Conservation (phyloP, 2,329 filamentous ascomycete species). For the Metarhizium rileyi region DNA sequence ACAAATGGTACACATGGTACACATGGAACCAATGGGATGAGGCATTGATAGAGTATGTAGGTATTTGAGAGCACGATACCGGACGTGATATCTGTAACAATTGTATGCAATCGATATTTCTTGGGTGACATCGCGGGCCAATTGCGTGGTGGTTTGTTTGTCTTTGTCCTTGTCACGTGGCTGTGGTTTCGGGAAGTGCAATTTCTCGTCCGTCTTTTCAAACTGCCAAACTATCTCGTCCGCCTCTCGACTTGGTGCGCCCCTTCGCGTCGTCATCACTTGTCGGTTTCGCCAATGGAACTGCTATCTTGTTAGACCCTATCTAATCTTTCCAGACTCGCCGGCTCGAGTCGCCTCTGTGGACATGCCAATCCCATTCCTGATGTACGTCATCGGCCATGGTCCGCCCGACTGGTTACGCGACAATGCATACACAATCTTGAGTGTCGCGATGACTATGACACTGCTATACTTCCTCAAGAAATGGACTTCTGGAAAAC, state of each 20-base stretch:
- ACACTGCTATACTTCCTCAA: conserved; percentile 45
- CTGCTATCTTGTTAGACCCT: background rate
- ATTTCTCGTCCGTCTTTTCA: background rate
- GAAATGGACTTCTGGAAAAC: conserved; percentile 65
- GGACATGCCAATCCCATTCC: conserved; percentile 43
- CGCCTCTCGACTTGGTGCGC: background rate
- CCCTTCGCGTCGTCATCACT: background rate
- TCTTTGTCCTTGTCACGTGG: conserved; percentile 5
- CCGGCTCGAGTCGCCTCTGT: background rate
- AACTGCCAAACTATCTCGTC: background rate
- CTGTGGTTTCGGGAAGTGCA: background rate
- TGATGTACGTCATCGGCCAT: conserved; percentile 35
- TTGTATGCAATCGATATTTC: background rate
- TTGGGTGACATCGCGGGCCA: too few relatives aligned
- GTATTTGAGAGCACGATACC: background rate
- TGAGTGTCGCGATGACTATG: conserved; percentile 28
- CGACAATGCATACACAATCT: conserved; percentile 31
- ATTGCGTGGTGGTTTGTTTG: too few relatives aligned
- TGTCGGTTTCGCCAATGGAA: background rate
- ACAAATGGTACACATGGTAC: background rate
- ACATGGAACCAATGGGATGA: background rate
- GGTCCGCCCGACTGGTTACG: conserved; percentile 41
- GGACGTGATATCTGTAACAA: background rate
- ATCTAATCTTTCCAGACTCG: background rate
- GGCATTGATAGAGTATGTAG: background rate